Evolutionary conservation across 2,329 filamentous ascomycete species (phyloP), one percentile per base, ranked within the genome.

Genomic region (Albophoma yamanashiensis): DNA sequence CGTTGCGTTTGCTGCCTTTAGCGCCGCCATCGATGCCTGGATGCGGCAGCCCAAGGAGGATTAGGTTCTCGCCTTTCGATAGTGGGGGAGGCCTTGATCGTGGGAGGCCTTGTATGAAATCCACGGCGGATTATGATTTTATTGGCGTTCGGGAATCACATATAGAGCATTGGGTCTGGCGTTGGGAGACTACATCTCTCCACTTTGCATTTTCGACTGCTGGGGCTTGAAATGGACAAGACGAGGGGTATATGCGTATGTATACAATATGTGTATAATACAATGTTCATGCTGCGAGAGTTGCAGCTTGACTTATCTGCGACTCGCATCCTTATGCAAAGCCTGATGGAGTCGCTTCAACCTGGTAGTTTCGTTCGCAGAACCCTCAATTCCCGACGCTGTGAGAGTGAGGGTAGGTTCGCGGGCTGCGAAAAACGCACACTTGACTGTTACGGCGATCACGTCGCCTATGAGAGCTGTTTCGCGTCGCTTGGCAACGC

Each of bases 1-100:
- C 74, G 89, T 86, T 15, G 94, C 93, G 0, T 99, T 99, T 74
- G 94, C 94, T 60, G 92, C 91, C 1, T 97, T 97, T 68, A 90
- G 86, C 72, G 86, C 89, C 17, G 93, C 92, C 0, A 97, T 97
- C 71, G 93, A 97, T 80, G 86, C 85, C 42, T 97, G 91, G 72
- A 91, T 97, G 91, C 78, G 89, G 67, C 88, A 88, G 80, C 89
- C 89, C 65, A 84, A 78, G 73, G 84, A 87, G 56, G 81, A 84
- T 61, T 82, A 78, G 56, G 36, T 15, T 17, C 31, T 34, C 34
- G 25, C 7, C 27, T 17, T n/a, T 22, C 3, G 31, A 12, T n/a
- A n/a, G n/a, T n/a, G n/a, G n/a, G n/a, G n/a, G n/a, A n/a, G n/a
- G n/a, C n/a, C n/a, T n/a, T n/a, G 1, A 3, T 1, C 4, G 4